Evolutionary conservation across 805 yeast species (phyloP).

Genomic region (Lipomyces oligophaga): DNA sequence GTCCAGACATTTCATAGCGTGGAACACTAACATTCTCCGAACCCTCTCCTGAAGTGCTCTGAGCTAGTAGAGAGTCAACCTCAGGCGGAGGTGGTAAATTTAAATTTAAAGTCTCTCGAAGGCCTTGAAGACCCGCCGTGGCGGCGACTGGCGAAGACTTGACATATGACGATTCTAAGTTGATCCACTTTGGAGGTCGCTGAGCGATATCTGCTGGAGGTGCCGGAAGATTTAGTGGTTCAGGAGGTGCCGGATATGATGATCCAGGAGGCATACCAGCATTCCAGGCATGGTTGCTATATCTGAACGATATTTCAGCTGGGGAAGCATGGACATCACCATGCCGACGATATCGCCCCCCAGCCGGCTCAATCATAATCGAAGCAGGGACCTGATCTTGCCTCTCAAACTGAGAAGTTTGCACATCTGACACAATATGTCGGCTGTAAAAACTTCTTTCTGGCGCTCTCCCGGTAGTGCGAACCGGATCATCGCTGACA

Average conservation of each 20-base stretch:
- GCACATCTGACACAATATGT: slow-evolving; percentile 3
- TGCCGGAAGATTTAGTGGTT: slow-evolving; percentile 24
- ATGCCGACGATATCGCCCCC: slow-evolving; percentile 9
- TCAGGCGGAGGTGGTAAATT: slow-evolving; percentile 23
- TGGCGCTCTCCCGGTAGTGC: no score
- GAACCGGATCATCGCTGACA: background rate
- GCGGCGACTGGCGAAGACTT: no score
- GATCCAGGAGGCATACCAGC: slow-evolving; percentile 24
- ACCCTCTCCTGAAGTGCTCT: no score
- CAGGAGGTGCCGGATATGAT: slow-evolving; percentile 27
- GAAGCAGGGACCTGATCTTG: slow-evolving; percentile 25
- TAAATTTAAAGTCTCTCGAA: no score
- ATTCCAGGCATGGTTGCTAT: slow-evolving; percentile 17
- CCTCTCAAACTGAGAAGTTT: slow-evolving; percentile 6
- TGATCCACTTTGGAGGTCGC: slow-evolving; percentile 24
- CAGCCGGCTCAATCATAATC: slow-evolving; percentile 17
- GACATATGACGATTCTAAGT: slow-evolving; percentile 24
- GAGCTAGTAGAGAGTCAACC: background rate
- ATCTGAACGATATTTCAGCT: slow-evolving; percentile 25
- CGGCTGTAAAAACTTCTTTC: background rate
- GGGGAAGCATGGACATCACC: slow-evolving; percentile 20
- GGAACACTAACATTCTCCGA: background rate
- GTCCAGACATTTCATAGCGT: no score
- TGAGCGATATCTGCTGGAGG: slow-evolving; percentile 23
- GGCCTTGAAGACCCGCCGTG: background rate